Evolutionary conservation across 1,139 yeast genomes (phyloP), one percentile per base, ranked within the genome.

Genomic region (Pneumocystis sp.): DNA sequence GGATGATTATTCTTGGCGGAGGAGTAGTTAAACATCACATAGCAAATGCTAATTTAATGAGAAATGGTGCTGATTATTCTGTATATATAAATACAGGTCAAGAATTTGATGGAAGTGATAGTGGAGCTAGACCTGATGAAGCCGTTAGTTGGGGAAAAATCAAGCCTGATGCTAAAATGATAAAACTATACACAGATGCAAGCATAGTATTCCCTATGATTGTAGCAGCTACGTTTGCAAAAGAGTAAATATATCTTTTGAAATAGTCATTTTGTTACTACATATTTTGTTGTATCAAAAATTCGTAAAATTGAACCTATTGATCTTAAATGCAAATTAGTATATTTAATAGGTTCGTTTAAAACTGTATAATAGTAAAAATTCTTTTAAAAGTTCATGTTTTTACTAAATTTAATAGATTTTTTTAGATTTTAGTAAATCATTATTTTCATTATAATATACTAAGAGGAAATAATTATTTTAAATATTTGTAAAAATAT

Each of bases 91-190:
- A 95, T 77, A 93, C 99, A 17, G 98, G 97, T 60, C 98, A 93
- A 78, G 99, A 93, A 75, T 95, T 90, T 73, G 99, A 93, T 74
- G 98, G 98, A 64, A 89, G 96, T 19, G 99, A 93, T 76, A 97
- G 98, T 21, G 99, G 99, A 69, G 99, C 99, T 6, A 83, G 98
- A 74, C 97, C 98, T 0, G 98, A 95, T 75, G 99, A 93, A 78
- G 98, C 98, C 37, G 87, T 93, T 65, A 87, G 96, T 62, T 93
- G 99, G 99, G 99, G 99, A 69, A 93, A 93, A 77, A 93, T 93
- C 76, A 89, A 89, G 77, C 86, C 96, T 5, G 96, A 90, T 62
- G 99, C 98, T 44, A 83, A 83, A 72, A 83, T 85, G 68, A 95
- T 90, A 67, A 93, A 93, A 78, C 93, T 93, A 62, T 93, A 89